Conservation (phyloP, 768 basidiomycete genomes). For the Chiua virens region DNA sequence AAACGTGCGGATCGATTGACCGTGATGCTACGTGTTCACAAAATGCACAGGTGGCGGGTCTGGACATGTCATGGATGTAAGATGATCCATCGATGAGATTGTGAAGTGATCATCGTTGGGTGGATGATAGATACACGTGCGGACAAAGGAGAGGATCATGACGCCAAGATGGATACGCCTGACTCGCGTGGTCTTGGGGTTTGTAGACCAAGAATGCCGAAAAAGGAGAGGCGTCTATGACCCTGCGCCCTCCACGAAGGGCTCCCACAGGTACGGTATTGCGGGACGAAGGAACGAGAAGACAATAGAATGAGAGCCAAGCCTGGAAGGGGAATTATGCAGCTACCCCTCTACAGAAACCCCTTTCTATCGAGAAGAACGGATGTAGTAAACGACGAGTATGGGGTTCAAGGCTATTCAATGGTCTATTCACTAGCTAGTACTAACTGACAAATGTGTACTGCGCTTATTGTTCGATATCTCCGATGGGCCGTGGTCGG, state of each 20-base stretch:
- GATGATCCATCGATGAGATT: constrained; percentile 22
- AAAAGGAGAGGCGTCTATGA: background rate
- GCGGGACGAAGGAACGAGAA: background rate
- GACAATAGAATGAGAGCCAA: constrained; percentile 1
- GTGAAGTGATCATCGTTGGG: constrained; percentile 3
- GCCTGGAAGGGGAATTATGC: constrained; percentile 17
- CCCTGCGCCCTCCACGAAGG: constrained; percentile 20
- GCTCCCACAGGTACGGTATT: constrained; percentile 6
- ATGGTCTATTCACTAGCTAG: no score
- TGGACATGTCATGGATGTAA: no score
- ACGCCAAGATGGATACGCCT: background rate
- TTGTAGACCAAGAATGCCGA: no score
- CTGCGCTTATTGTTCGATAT: background rate
- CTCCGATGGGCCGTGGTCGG: constrained; percentile 10
- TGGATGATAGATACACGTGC: constrained; percentile 2
- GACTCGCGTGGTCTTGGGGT: background rate
- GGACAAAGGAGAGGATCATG: constrained; percentile 7
- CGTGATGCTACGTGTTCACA: constrained; percentile 2
- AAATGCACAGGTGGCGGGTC: background rate
- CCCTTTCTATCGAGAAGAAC: constrained; percentile 19
- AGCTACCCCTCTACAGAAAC: constrained; percentile 14
- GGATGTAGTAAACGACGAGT: constrained; percentile 13
- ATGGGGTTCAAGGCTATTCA: no score
- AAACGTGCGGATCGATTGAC: constrained; percentile 15
- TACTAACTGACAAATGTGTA: background rate